phyloP scores from a whole-genome alignment of 495 filamentous ascomycete species.

The Xanthoparmelia taractica region DNA sequence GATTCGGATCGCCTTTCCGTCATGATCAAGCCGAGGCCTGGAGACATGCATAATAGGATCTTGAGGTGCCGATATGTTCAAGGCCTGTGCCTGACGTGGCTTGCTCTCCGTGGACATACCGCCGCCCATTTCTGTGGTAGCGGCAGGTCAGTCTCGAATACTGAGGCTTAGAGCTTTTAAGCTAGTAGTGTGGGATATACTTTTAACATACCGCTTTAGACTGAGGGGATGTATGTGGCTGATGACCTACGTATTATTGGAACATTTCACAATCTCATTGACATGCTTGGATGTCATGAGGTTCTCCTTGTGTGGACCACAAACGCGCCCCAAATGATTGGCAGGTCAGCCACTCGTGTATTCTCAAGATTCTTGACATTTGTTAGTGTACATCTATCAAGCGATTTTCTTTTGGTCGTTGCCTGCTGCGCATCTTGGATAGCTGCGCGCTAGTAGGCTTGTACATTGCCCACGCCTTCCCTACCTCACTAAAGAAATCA shows the following conservation, averaged over 20 bases:
- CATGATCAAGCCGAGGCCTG: not conserved
- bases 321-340: not conserved
- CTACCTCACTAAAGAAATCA: no score
- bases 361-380: not conserved
- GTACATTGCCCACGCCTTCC: not conserved
- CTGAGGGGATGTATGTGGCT: not conserved
- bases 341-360: not conserved
- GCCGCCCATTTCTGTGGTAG: not conserved
- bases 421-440: not conserved
- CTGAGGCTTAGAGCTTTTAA: not conserved
- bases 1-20: conserved; percentile 1
- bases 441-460: not conserved
- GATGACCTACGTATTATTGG: not conserved
- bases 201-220: not conserved
- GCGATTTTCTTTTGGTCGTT: not conserved
- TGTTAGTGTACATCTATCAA: not conserved
- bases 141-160: not conserved
- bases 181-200: not conserved
- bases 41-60: not conserved
- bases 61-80: not conserved
- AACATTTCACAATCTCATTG: not conserved
- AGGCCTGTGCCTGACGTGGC: not conserved
- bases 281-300: not conserved
- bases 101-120: not conserved
- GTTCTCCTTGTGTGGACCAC: no score